Conservation (phyloP, 352 stramenopile genomes). For the Pythium dissimile region DNA sequence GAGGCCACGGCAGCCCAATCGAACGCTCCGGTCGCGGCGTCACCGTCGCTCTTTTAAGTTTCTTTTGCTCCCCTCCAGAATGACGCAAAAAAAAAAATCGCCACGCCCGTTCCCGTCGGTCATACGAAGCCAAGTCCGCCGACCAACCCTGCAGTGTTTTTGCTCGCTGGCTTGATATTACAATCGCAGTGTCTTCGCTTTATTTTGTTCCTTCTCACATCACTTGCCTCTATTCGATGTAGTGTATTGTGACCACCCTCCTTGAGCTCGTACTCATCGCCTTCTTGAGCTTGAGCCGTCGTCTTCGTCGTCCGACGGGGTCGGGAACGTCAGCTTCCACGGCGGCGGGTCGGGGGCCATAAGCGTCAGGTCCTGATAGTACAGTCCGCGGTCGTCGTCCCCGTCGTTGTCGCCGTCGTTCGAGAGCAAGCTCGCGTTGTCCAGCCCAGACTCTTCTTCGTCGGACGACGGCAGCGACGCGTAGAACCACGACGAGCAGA, state of each 20-base stretch:
- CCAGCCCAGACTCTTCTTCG: slow-evolving; percentile 61
- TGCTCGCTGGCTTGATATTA: too few species aligned
- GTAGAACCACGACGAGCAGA: slow-evolving; percentile 64
- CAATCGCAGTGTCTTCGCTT: too few species aligned
- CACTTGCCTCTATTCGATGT: too few species aligned
- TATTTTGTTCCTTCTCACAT: too few species aligned
- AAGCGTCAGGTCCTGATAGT: slow-evolving; percentile 21
- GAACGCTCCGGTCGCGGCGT: slow-evolving; percentile 29
- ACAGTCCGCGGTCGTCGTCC: slow-evolving; percentile 23
- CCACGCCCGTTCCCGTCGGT: too few species aligned
- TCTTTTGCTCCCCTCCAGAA: too few species aligned
- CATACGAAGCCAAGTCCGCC: too few species aligned
- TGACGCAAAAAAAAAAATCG: too few species aligned
- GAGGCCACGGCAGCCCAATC: slow-evolving; percentile 28
- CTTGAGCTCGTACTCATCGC: neutral
- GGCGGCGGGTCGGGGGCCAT: neutral
- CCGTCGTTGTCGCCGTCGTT: slow-evolving; percentile 25
- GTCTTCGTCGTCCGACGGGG: slow-evolving; percentile 7
- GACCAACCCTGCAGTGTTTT: too few species aligned
- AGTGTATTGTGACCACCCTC: too few species aligned
- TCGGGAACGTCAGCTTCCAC: slow-evolving; percentile 13
- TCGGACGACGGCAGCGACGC: slow-evolving; percentile 57
- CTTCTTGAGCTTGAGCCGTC: neutral
- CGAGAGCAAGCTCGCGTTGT: slow-evolving; percentile 38
- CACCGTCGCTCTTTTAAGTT: slow-evolving; percentile 70